Evolutionary conservation across 495 filamentous ascomycete species (phyloP).

Genomic region (Penicillium desertorum): DNA sequence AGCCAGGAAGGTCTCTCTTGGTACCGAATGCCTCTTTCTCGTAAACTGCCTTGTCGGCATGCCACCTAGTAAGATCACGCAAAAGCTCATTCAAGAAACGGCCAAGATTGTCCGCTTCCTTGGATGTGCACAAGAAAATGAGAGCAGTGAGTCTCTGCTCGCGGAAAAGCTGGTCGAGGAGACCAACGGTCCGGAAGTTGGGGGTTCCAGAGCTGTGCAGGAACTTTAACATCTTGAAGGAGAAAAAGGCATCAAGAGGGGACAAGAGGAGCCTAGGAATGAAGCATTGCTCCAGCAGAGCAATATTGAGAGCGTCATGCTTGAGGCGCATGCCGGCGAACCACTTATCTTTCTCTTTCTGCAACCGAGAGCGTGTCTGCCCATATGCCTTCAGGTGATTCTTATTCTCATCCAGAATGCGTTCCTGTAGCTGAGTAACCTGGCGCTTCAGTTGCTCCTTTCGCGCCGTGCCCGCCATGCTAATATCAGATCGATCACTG

Average conservation of each 20-base stretch:
- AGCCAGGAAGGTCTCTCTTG: slow-evolving; percentile 64
- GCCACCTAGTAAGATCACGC: slow-evolving; percentile 78
- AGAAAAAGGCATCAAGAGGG: slow-evolving; percentile 81
- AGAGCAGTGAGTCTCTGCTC: slow-evolving; percentile 73
- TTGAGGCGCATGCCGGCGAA: slow-evolving; percentile 63
- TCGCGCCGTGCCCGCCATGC: slow-evolving; percentile 57
- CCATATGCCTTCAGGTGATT: slow-evolving; percentile 62
- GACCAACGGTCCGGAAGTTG: slow-evolving; percentile 80
- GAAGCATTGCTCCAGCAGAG: slow-evolving; percentile 85
- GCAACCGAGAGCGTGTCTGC: slow-evolving; percentile 61
- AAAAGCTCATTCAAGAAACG: slow-evolving; percentile 82
- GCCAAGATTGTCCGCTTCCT: slow-evolving; percentile 87
- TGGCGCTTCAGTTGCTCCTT: slow-evolving; percentile 64
- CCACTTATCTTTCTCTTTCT: slow-evolving; percentile 78
- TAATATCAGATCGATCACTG: slow-evolving; percentile 71
- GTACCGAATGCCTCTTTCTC: slow-evolving; percentile 73
- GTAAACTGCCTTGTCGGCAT: slow-evolving; percentile 70
- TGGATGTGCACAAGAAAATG: slow-evolving; percentile 82
- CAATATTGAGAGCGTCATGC: slow-evolving; percentile 65
- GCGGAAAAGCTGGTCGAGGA: slow-evolving; percentile 82
- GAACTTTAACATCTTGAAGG: slow-evolving; percentile 78
- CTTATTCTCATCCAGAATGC: slow-evolving; percentile 68
- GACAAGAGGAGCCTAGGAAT: slow-evolving; percentile 82
- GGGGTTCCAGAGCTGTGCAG: slow-evolving; percentile 78
- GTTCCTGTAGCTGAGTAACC: slow-evolving; percentile 57